phyloP scores from a whole-genome alignment of 2,329 filamentous ascomycete genomes.

The Colletotrichum echinochloae region DNA sequence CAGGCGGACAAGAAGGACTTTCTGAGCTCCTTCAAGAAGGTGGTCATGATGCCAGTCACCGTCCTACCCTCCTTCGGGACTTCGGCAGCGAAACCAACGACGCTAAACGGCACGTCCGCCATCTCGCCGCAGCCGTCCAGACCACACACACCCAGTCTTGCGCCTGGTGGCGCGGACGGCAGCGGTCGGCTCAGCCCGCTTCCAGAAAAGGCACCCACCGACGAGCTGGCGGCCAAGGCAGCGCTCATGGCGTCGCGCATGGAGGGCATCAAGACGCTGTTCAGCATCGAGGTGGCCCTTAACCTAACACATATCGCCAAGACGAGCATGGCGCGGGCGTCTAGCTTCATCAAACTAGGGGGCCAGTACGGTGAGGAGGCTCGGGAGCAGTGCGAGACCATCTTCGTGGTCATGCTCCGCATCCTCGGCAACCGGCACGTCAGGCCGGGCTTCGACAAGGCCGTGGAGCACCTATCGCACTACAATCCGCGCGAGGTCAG shows the following conservation, averaged over 20 bases:
- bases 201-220: conserved; percentile 79
- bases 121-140: conserved; percentile 58
- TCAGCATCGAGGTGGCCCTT: conserved; percentile 95
- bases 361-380: conserved; percentile 86
- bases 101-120: conserved; percentile 47
- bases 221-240: conserved; percentile 96
- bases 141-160: conserved; percentile 61
- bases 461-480: conserved; percentile 87
- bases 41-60: conserved; percentile 98
- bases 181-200: conserved; percentile 56
- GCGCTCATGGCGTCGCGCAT: conserved; percentile 95
- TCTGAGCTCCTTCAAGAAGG: conserved; percentile 95
- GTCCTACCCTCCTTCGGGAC: conserved; percentile 76
- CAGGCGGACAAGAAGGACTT: conserved; percentile 98
- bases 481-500: conserved; percentile 90
- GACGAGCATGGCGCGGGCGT: conserved; percentile 84
- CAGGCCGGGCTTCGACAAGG: conserved; percentile 92
- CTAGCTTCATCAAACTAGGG: conserved; percentile 83
- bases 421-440: conserved; percentile 89
- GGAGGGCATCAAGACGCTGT: conserved; percentile 93
- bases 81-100: conserved; percentile 42
- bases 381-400: conserved; percentile 86
- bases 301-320: conserved; percentile 91
- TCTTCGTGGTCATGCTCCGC: conserved; percentile 87
- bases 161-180: conserved; percentile 51